These are phyloP conservation scores for Penicillium expansum DNA, from an alignment of 2,329 filamentous ascomycete species.

Conservation along the genomic window DNA sequence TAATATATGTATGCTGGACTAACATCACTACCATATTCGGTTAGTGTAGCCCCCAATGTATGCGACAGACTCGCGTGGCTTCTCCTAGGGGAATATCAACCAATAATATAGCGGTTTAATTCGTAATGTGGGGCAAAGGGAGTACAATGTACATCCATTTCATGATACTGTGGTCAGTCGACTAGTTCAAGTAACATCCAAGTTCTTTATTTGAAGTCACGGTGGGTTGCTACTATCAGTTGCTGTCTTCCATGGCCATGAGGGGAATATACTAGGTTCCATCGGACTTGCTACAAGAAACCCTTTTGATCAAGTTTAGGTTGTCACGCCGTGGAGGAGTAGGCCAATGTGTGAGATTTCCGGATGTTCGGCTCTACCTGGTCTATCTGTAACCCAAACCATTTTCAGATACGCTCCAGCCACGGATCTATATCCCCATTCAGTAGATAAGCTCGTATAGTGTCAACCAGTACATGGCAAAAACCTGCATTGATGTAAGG, in stretches of 20 bases:
- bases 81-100: not conserved
- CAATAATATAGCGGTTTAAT: not conserved
- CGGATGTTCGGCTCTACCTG: not conserved
- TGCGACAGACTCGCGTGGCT: not conserved
- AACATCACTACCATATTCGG: not conserved
- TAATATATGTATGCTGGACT: not conserved
- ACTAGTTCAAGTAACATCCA: not conserved
- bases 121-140: not conserved
- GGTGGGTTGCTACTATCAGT: not conserved
- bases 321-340: not conserved
- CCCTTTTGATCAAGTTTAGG: not conserved
- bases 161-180: not conserved
- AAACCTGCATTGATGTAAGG: too few species aligned
- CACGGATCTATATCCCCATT: not conserved
- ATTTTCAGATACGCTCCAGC: not conserved
- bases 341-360: not conserved
- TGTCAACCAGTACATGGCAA: not conserved
- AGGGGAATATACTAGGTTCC: not conserved
- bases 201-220: not conserved
- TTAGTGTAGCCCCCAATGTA: not conserved
- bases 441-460: too few species aligned
- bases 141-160: not conserved
- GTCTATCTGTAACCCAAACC: not conserved
- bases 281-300: not conserved
- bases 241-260: not conserved